Conservation (phyloP, 331 rosid species). For the Phaseolus coccineus region DNA sequence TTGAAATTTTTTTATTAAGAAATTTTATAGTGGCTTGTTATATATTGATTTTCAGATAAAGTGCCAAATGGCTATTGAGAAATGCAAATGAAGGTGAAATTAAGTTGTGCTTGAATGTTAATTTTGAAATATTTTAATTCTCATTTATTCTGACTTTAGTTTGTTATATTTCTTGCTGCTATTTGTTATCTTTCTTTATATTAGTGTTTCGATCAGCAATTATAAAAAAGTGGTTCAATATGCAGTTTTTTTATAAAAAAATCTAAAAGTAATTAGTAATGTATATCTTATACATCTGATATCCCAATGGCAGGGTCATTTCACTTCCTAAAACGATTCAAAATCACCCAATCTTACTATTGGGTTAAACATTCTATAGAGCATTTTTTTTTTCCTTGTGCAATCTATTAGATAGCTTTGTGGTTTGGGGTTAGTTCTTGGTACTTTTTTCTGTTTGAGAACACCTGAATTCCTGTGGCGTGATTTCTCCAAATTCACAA, state of each 20-base stretch:
- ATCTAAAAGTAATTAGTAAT: not conserved
- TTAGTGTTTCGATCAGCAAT: not conserved
- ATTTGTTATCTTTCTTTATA: not conserved
- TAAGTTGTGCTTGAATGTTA: slow-evolving; percentile 28
- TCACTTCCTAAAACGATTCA: not conserved
- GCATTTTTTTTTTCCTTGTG: too few relatives aligned
- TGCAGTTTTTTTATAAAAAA: not conserved
- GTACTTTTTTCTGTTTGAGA: too few relatives aligned
- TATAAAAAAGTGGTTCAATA: not conserved
- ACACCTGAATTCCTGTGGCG: too few relatives aligned
- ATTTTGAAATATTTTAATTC: slow-evolving; percentile 34
- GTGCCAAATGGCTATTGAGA: slow-evolving; percentile 53
- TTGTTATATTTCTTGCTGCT: slow-evolving; percentile 9
- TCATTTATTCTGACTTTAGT: slow-evolving; percentile 1
- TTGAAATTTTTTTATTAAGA: slow-evolving; percentile 12
- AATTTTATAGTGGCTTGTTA: slow-evolving; percentile 36
- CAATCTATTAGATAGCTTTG: too few relatives aligned
- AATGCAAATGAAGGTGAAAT: slow-evolving; percentile 35
- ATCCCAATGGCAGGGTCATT: not conserved
- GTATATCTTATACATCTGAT: not conserved
- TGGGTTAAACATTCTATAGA: not conserved
- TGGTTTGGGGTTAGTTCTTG: too few relatives aligned
- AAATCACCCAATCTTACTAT: not conserved
- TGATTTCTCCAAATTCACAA: too few relatives aligned
- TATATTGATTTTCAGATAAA: slow-evolving; percentile 44